Conservation (phyloP, 73 alveolate species). For the Durusdinium trenchii region DNA sequence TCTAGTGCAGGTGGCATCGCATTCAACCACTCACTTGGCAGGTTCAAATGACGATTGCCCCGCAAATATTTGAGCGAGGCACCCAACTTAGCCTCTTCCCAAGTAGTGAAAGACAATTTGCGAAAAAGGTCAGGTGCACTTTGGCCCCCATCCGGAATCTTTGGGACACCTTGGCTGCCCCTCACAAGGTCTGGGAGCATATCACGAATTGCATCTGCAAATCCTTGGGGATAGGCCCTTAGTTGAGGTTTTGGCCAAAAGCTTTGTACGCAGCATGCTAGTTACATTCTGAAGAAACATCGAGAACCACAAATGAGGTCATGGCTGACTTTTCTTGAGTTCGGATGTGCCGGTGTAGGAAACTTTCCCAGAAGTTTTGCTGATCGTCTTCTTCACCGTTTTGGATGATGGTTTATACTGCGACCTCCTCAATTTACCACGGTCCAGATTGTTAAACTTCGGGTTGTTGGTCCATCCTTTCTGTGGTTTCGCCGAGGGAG, state of each 20-base stretch:
- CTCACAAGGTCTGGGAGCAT: not conserved
- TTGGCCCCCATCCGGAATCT: no score
- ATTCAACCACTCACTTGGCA: not conserved
- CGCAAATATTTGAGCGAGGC: not conserved
- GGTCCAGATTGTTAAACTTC: not conserved
- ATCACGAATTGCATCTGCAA: not conserved
- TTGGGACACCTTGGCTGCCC: not conserved
- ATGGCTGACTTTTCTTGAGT: not conserved
- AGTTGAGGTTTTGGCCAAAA: no score
- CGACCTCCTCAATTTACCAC: not conserved
- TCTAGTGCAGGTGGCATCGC: not conserved
- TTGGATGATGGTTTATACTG: not conserved
- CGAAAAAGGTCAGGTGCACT: not conserved
- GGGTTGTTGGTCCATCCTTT: not conserved
- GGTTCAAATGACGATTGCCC: not conserved
- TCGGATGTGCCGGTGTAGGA: not conserved
- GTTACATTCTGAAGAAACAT: no score
- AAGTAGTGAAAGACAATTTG: not conserved
- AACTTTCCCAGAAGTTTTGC: not conserved
- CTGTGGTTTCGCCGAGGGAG: not conserved
- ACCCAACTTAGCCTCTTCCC: not conserved
- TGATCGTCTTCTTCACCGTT: not conserved
- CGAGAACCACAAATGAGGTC: not conserved
- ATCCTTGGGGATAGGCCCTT: not conserved
- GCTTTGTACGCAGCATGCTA: no score